Conservation (phyloP, 2,329 filamentous ascomycete species). For the Aspergillus jensenii region DNA sequence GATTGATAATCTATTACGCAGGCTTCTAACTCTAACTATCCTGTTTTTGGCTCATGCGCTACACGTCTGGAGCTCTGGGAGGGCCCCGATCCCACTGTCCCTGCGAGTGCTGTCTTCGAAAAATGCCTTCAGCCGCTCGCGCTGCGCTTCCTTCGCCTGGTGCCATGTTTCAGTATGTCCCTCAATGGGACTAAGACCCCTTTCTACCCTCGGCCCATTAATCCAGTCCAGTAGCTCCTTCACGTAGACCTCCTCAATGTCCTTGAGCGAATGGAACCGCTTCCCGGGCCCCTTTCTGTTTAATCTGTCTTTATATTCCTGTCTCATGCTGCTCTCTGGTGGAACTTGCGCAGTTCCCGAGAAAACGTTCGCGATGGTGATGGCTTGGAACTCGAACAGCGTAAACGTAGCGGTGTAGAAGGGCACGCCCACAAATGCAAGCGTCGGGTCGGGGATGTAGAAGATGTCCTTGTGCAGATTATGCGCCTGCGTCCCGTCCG, state of each 20-base stretch:
- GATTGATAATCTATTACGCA: neutral
- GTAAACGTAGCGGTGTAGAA: conserved; percentile 68
- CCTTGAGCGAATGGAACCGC: conserved; percentile 39
- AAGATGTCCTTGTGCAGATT: conserved; percentile 72
- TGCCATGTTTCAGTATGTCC: conserved; percentile 34
- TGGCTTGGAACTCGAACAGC: conserved; percentile 69
- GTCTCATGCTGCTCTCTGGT: conserved; percentile 35
- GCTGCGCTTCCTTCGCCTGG: conserved; percentile 25
- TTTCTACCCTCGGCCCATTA: conserved; percentile 23
- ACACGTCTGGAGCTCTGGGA: conserved; percentile 11
- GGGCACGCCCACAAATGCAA: conserved; percentile 64
- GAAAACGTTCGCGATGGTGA: conserved; percentile 59
- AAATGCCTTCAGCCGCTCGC: conserved; percentile 21
- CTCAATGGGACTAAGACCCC: conserved; percentile 24
- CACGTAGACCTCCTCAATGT: conserved; percentile 36
- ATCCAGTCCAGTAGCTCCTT: conserved; percentile 35
- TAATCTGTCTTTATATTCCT: conserved; percentile 30
- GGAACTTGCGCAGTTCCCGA: conserved; percentile 54
- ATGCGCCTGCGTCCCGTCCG: conserved; percentile 62
- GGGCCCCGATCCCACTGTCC: conserved; percentile 15
- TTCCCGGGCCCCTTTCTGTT: conserved; percentile 30
- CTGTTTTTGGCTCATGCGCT: neutral
- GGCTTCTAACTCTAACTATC: neutral
- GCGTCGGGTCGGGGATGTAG: conserved; percentile 65
- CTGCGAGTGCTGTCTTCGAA: conserved; percentile 5